Percentiles rank a stretch among this genome's conserved stretches.
phyloP scores from a whole-genome alignment of 2,329 filamentous ascomycete species.

The Claviceps spartinae region DNA sequence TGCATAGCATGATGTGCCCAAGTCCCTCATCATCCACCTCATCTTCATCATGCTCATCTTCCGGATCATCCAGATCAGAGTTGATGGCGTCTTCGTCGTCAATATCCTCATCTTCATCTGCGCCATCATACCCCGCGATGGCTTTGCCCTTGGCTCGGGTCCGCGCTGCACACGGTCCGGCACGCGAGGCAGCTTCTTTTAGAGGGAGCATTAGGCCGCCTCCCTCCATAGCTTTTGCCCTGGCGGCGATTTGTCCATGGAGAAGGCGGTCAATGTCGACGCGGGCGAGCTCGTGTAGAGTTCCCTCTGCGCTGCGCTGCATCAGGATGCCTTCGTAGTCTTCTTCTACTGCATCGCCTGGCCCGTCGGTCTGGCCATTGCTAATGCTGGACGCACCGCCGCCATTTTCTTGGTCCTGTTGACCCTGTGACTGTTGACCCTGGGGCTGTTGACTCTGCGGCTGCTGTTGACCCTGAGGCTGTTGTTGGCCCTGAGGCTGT shows the following conservation, averaged over 20 bases:
- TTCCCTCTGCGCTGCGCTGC: constrained; percentile 38
- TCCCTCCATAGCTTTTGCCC: constrained; percentile 56
- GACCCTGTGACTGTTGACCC: too few species aligned
- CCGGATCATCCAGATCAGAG: constrained; percentile 89
- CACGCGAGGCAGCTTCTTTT: constrained; percentile 34
- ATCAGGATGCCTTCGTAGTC: constrained; percentile 47
- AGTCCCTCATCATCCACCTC: constrained; percentile 77
- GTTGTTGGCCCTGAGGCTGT: too few species aligned
- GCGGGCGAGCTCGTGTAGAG: constrained; percentile 41
- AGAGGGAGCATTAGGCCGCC: constrained; percentile 65
- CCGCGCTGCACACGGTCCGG: constrained; percentile 3
- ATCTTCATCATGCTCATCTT: constrained; percentile 71
- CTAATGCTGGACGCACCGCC: constrained; percentile 10
- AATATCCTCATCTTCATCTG: constrained; percentile 43
- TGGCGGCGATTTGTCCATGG: constrained; percentile 51
- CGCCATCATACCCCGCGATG: constrained; percentile 46
- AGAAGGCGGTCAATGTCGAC: constrained; percentile 56
- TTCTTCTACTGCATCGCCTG: constrained; percentile 39
- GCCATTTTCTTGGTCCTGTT: constrained; percentile 13
- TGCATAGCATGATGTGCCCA: constrained; percentile 91
- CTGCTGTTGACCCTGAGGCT: too few species aligned
- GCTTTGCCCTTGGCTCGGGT: constrained; percentile 15
- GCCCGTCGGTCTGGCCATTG: constrained; percentile 59
- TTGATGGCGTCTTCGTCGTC: constrained; percentile 95
- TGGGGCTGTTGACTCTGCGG: too few species aligned